A percentile compares a stretch with the other conserved stretches of the same genome.
These are phyloP conservation scores for Picea sitchensis DNA, from an alignment of 75 land plant genomes.

Conservation along the genomic window DNA sequence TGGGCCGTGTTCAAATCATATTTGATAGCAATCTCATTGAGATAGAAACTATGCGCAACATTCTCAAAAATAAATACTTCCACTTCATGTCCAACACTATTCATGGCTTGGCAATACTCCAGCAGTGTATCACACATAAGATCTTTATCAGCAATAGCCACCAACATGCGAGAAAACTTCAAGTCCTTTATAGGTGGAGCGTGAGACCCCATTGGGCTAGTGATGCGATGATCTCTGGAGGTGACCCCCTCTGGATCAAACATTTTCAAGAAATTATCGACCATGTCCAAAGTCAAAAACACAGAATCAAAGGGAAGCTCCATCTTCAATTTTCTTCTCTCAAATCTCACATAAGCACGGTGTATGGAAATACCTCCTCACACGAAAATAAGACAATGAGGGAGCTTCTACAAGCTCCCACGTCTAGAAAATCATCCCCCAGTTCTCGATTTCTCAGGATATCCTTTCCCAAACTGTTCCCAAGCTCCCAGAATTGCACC, in stretches of 20 bases:
- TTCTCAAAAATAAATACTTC: constrained; percentile 30
- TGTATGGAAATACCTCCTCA: not conserved
- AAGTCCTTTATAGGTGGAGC: constrained; percentile 28
- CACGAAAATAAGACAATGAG: not conserved
- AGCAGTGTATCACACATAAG: constrained; percentile 43
- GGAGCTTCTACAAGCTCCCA: no score
- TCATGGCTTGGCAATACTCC: constrained; percentile 62
- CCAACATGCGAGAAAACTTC: constrained; percentile 37
- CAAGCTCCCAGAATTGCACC: no score
- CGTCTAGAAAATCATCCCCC: no score
- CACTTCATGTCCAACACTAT: constrained; percentile 37
- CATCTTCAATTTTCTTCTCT: constrained; percentile 9
- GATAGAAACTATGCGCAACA: constrained; percentile 14
- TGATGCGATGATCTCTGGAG: constrained; percentile 56
- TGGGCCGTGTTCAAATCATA: no score
- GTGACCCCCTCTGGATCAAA: constrained; percentile 37
- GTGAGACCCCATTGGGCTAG: constrained; percentile 53
- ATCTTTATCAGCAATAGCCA: constrained; percentile 48
- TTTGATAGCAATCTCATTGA: no score
- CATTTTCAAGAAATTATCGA: constrained; percentile 46
- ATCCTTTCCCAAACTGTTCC: no score
- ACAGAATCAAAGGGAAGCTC: constrained; percentile 22
- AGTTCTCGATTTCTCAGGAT: no score
- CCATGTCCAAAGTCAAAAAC: constrained; percentile 50
- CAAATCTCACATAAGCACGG: not conserved